A percentile compares a stretch with the other conserved stretches of the same genome.
Evolutionary conservation across 352 stramenopile species (phyloP).

Genomic region (Phytophthora brassicae): DNA sequence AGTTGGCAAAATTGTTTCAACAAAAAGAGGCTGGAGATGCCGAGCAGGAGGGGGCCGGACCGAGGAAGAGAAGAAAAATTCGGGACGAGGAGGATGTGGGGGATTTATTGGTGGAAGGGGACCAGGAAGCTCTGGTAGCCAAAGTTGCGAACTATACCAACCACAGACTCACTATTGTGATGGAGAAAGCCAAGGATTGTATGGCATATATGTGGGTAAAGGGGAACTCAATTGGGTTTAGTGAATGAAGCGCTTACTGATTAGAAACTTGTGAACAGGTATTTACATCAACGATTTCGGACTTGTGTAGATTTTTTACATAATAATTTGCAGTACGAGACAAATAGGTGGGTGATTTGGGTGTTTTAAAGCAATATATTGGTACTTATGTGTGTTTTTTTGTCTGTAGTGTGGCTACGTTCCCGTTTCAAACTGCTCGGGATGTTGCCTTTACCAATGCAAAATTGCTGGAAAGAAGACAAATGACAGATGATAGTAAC

Average conservation of each 20-base stretch:
- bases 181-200: constrained; percentile 24
- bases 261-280: constrained; percentile 30
- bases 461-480: constrained; percentile 58
- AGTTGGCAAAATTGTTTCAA: constrained; percentile 50
- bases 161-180: constrained; percentile 43
- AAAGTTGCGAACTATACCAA: constrained; percentile 35
- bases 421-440: constrained; percentile 44
- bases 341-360: constrained; percentile 20
- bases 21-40: constrained; percentile 23
- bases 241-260: neutral
- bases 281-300: constrained; percentile 65
- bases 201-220: constrained; percentile 32
- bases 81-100: constrained; percentile 32
- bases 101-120: constrained; percentile 41
- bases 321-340: constrained; percentile 20
- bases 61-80: constrained; percentile 25
- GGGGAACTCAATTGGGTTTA: neutral
- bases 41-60: neutral
- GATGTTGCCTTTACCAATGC: constrained; percentile 55
- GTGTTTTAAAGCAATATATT: neutral
- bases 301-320: constrained; percentile 44
- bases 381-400: neutral
- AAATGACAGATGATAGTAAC: constrained; percentile 5
- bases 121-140: constrained; percentile 42
- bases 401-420: constrained; percentile 25